Percentiles rank a stretch among this genome's conserved stretches.
Evolutionary conservation across 768 basidiomycete genomes (phyloP).

Genomic region (Lactarius quietus): DNA sequence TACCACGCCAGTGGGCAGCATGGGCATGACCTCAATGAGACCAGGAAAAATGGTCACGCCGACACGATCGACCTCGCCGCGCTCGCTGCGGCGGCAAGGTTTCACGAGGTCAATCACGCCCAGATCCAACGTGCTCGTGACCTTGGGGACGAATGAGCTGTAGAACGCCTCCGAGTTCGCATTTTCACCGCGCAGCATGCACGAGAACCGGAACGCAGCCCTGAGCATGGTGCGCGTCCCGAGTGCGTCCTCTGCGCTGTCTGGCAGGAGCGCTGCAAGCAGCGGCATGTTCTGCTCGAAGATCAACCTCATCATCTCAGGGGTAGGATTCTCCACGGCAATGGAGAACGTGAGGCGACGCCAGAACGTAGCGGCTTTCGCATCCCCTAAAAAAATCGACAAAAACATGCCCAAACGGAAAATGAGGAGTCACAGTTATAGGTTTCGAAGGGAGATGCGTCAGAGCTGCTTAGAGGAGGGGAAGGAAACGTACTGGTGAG

Average conservation of each 20-base stretch:
- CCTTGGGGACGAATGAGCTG: slow-evolving; percentile 79
- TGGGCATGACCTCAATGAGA: slow-evolving; percentile 70
- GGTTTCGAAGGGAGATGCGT: not conserved
- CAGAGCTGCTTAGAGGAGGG: not conserved
- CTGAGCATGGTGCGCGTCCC: slow-evolving; percentile 58
- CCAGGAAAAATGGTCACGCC: slow-evolving; percentile 87
- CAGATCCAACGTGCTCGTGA: slow-evolving; percentile 67
- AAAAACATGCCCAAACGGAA: no score
- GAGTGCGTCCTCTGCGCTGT: slow-evolving; percentile 30
- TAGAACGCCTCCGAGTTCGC: slow-evolving; percentile 68
- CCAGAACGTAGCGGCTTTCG: slow-evolving; percentile 85
- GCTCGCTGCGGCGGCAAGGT: slow-evolving; percentile 71
- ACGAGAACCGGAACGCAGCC: slow-evolving; percentile 74
- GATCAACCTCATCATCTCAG: slow-evolving; percentile 63
- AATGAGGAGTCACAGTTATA: no score
- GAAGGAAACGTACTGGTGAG: slow-evolving; percentile 61
- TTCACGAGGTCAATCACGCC: slow-evolving; percentile 81
- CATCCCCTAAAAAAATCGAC: slow-evolving; percentile 74
- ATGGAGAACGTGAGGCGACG: slow-evolving; percentile 86
- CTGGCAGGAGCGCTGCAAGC: slow-evolving; percentile 52
- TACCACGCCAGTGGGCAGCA: slow-evolving; percentile 31
- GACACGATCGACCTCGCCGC: slow-evolving; percentile 67
- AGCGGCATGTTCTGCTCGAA: slow-evolving; percentile 70
- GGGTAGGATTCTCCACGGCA: slow-evolving; percentile 71
- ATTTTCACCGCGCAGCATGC: slow-evolving; percentile 70